These are phyloP conservation scores for Dothideomycetidae sp. DNA, from an alignment of 2,329 filamentous ascomycete genomes.

Conservation along the genomic window DNA sequence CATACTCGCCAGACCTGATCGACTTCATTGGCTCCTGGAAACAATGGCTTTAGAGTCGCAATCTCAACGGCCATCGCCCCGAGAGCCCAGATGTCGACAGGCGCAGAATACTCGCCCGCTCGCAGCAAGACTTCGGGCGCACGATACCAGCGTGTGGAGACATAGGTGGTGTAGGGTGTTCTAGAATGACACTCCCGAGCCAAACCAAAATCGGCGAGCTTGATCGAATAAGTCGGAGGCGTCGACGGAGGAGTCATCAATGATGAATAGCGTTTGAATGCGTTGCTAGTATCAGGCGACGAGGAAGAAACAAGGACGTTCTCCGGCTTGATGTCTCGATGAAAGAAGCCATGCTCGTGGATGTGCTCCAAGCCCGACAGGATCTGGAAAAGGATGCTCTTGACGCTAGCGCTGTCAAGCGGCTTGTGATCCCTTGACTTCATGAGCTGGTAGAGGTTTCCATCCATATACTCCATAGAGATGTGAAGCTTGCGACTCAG, in stretches of 20 bases:
- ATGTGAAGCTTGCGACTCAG: slow-evolving; percentile 95
- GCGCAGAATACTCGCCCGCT: slow-evolving; percentile 91
- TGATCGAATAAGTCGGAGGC: slow-evolving; percentile 85
- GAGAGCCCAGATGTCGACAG: slow-evolving; percentile 96
- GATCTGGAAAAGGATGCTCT: slow-evolving; percentile 96
- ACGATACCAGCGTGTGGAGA: slow-evolving; percentile 90
- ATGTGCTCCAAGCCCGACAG: slow-evolving; percentile 94
- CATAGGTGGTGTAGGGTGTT: slow-evolving; percentile 92
- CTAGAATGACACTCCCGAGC: slow-evolving; percentile 96
- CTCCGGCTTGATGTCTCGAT: slow-evolving; percentile 97
- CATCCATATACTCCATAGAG: slow-evolving; percentile 99
- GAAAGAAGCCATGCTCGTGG: slow-evolving; percentile 93
- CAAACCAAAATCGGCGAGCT: slow-evolving; percentile 95
- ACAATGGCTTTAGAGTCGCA: slow-evolving; percentile 87
- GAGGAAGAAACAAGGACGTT: slow-evolving; percentile 96
- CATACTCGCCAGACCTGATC: slow-evolving; percentile 98
- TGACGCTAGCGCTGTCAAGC: slow-evolving; percentile 79
- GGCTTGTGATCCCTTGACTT: slow-evolving; percentile 93
- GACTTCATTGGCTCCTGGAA: slow-evolving; percentile 95
- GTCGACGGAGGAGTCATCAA: slow-evolving; percentile 91
- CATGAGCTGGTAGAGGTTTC: slow-evolving; percentile 97
- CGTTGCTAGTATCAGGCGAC: slow-evolving; percentile 63
- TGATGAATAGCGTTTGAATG: slow-evolving; percentile 84
- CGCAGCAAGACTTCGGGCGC: slow-evolving; percentile 87
- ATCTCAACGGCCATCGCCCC: slow-evolving; percentile 98